These are phyloP conservation scores for Pseudopithomyces maydicus DNA, from an alignment of 2,329 filamentous ascomycete genomes.

Conservation along the genomic window DNA sequence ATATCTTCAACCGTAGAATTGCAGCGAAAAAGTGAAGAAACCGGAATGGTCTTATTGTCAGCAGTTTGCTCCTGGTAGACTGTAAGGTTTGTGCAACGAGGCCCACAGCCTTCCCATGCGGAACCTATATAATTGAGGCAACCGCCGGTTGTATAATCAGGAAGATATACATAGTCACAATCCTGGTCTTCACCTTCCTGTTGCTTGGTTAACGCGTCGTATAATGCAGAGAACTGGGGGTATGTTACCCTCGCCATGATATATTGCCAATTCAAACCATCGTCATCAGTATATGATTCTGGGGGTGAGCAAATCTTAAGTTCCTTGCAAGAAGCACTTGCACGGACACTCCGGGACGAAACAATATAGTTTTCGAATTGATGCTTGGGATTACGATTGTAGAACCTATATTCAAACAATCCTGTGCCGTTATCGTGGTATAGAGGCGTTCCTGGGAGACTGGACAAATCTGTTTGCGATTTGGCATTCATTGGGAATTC, in stretches of 20 bases:
- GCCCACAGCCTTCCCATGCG: slow-evolving; percentile 22
- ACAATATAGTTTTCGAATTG: slow-evolving; percentile 34
- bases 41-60: slow-evolving; percentile 1
- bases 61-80: slow-evolving; percentile 26
- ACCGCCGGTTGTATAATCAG: slow-evolving; percentile 19
- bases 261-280: slow-evolving; percentile 10
- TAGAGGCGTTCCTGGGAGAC: slow-evolving; percentile 29
- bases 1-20: slow-evolving; percentile 28
- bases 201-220: neutral
- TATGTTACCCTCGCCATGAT: slow-evolving; percentile 19
- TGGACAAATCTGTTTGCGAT: slow-evolving; percentile 23
- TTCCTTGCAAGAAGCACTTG: slow-evolving; percentile 26
- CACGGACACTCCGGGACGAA: slow-evolving; percentile 27
- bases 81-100: slow-evolving; percentile 42
- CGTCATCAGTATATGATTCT: neutral
- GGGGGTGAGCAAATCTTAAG: slow-evolving; percentile 16
- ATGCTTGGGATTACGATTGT: slow-evolving; percentile 37
- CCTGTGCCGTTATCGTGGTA: slow-evolving; percentile 26
- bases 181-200: slow-evolving; percentile 13
- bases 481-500: slow-evolving; percentile 15
- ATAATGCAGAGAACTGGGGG: neutral
- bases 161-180: slow-evolving; percentile 21
- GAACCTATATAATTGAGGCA: slow-evolving; percentile 33
- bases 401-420: slow-evolving; percentile 36
- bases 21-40: slow-evolving; percentile 33